phyloP scores from a whole-genome alignment of 2,329 filamentous ascomycete genomes.

The Dryadomyces sulphureus region DNA sequence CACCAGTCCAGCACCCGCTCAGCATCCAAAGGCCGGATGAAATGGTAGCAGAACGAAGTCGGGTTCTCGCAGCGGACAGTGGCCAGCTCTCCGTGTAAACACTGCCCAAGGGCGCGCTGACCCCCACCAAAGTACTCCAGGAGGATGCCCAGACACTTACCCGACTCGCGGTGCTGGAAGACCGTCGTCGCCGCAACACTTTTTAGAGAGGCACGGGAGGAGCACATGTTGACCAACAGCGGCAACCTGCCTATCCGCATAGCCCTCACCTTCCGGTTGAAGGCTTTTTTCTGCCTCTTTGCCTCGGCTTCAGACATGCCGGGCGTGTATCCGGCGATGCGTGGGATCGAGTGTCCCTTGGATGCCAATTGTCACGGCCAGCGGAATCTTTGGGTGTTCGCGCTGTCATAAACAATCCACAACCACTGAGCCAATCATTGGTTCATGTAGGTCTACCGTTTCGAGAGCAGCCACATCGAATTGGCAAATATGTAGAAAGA shows the following conservation, averaged over 20 bases:
- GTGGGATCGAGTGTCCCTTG: background rate
- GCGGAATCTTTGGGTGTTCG: too few relatives aligned
- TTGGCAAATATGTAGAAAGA: too few relatives aligned
- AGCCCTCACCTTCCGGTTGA: background rate
- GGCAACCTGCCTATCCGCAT: background rate
- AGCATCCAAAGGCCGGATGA: background rate
- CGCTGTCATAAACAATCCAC: too few relatives aligned
- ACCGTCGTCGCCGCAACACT: background rate
- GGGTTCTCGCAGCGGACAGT: background rate
- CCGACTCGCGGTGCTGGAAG: background rate
- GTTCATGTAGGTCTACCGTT: too few relatives aligned
- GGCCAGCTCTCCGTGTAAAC: background rate
- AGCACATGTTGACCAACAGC: background rate
- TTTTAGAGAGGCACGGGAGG: background rate
- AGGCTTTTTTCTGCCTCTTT: background rate
- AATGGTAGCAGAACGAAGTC: background rate
- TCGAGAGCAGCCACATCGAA: too few relatives aligned
- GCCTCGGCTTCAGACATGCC: background rate
- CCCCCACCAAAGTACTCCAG: background rate
- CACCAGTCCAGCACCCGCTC: background rate
- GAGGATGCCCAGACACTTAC: background rate
- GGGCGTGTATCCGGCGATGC: background rate
- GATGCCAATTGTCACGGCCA: too few relatives aligned
- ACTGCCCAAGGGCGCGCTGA: background rate
- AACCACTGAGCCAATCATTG: too few relatives aligned